phyloP scores from a whole-genome alignment of 345 rosid genomes.

The Adansonia digitata region DNA sequence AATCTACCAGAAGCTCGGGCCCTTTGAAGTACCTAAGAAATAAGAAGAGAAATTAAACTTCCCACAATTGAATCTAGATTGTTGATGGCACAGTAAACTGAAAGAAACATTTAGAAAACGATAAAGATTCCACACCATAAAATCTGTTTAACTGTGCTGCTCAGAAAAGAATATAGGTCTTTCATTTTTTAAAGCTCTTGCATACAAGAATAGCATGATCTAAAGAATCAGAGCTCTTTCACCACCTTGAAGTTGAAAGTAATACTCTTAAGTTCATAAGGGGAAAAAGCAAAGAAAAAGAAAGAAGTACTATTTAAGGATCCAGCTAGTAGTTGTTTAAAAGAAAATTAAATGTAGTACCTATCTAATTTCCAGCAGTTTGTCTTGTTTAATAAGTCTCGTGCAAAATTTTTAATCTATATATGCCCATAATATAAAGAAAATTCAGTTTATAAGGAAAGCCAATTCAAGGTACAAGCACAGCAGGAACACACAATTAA shows the following conservation, averaged over 20 bases:
- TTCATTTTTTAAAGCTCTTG: not conserved
- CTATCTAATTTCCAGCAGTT: not conserved
- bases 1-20: conserved; percentile 92
- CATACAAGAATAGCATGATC: not conserved
- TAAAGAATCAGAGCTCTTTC: not conserved
- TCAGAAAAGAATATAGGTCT: not conserved
- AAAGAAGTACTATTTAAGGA: not conserved
- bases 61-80: conserved; percentile 1
- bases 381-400: not conserved
- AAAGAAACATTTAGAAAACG: not conserved
- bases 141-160: not conserved
- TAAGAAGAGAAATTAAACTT: conserved; percentile 6
- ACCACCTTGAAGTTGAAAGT: not conserved
- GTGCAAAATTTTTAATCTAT: not conserved
- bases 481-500: not conserved
- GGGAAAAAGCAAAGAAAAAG: not conserved
- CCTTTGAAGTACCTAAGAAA: conserved; percentile 80
- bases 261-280: not conserved
- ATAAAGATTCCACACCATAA: not conserved
- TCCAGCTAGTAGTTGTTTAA: not conserved
- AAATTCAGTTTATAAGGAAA: not conserved
- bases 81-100: not conserved
- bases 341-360: not conserved
- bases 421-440: not conserved
- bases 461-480: not conserved